Evolutionary conservation across 495 filamentous ascomycete genomes (phyloP).

Genomic region (Xylaria venustula): DNA sequence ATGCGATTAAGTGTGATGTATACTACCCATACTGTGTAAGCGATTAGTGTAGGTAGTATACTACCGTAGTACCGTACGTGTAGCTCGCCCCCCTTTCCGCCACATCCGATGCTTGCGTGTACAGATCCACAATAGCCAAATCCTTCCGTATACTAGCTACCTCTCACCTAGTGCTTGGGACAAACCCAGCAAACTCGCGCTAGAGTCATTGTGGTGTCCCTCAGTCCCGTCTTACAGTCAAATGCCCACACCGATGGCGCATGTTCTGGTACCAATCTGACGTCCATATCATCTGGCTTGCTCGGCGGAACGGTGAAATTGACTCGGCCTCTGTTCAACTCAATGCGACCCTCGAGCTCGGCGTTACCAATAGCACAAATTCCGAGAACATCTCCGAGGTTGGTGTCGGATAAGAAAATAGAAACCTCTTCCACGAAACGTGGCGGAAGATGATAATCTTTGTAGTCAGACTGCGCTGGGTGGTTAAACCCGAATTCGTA

Average conservation of each 20-base stretch:
- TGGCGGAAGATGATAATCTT: neutral
- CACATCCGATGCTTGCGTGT: neutral
- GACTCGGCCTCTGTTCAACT: conserved; percentile 5
- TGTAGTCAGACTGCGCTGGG: conserved; percentile 3
- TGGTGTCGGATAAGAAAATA: neutral
- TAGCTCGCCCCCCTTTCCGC: neutral
- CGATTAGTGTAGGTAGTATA: too few relatives aligned
- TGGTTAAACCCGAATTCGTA: conserved; percentile 8
- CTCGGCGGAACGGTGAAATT: neutral
- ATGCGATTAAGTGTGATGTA: too few relatives aligned
- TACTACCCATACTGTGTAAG: too few relatives aligned
- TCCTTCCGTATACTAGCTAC: neutral
- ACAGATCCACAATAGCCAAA: neutral
- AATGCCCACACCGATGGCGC: conserved; percentile 7
- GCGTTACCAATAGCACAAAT: neutral
- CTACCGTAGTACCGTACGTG: too few relatives aligned
- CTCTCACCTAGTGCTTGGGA: neutral
- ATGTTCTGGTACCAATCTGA: conserved; percentile 7
- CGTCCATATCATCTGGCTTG: conserved; percentile 6
- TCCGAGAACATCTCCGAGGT: conserved; percentile 6
- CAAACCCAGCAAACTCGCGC: conserved; percentile 5
- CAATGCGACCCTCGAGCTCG: conserved; percentile 1
- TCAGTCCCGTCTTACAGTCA: neutral
- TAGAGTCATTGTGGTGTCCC: conserved; percentile 6
- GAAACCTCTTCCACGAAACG: neutral